A percentile compares a stretch with the other conserved stretches of the same genome.
Evolutionary conservation across 2,329 filamentous ascomycete species (phyloP).

Genomic region (Grosmannia huntii): DNA sequence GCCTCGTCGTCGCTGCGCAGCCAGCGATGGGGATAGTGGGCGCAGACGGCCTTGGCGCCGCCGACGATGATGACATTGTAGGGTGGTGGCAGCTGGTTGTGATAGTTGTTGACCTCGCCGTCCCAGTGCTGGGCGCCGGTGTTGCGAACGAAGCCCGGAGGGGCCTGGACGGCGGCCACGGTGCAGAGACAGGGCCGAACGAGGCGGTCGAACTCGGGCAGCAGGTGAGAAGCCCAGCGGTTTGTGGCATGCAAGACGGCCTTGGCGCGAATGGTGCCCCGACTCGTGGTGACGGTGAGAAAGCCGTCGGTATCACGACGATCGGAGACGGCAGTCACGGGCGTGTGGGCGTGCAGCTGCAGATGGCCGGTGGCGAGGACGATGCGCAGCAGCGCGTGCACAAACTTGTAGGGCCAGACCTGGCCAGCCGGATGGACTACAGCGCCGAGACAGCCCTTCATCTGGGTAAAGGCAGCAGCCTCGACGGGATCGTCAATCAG

Average conservation of each 20-base stretch:
- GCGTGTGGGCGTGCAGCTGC: constrained; percentile 63
- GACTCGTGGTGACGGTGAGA: constrained; percentile 53
- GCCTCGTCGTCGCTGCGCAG: neutral
- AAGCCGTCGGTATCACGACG: constrained; percentile 25
- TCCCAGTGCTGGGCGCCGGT: constrained; percentile 5
- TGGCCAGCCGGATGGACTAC: constrained; percentile 1
- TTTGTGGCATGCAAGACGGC: constrained; percentile 71
- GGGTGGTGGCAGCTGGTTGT: constrained; percentile 4
- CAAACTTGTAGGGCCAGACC: constrained; percentile 3
- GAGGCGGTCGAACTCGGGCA: constrained; percentile 54
- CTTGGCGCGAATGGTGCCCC: constrained; percentile 50
- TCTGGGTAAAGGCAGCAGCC: constrained; percentile 1
- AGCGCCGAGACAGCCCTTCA: neutral
- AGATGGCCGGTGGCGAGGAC: constrained; percentile 18
- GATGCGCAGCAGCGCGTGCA: neutral
- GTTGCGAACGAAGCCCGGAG: neutral
- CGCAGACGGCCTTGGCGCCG: constrained; percentile 3
- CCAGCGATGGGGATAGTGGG: neutral
- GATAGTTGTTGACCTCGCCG: constrained; percentile 1
- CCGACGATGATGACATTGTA: constrained; percentile 3
- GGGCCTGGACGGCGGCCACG: constrained; percentile 37
- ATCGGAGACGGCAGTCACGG: constrained; percentile 34
- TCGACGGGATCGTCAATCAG: neutral
- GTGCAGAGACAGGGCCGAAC: constrained; percentile 60
- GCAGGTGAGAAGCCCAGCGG: constrained; percentile 63